Evolutionary conservation across 352 stramenopile genomes (phyloP).

Genomic region (Elongisporangium anandrum): DNA sequence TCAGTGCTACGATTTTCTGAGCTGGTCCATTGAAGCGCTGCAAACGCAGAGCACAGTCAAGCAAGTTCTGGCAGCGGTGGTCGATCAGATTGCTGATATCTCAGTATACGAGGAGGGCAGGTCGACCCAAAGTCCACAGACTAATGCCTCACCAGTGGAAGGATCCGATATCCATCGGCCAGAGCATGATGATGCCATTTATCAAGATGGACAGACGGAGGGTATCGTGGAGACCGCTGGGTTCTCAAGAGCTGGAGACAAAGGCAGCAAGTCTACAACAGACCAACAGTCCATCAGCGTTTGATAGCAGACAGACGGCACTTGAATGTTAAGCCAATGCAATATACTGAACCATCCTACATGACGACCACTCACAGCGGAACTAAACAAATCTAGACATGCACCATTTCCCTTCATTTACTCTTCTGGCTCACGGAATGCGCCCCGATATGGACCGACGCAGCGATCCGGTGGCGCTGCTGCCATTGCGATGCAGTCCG

Average conservation of each 20-base stretch:
- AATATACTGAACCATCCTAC: slow-evolving; percentile 4
- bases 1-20: slow-evolving; percentile 49
- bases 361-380: not conserved
- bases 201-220: no score
- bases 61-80: slow-evolving; percentile 16
- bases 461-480: slow-evolving; percentile 7
- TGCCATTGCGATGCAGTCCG: not conserved
- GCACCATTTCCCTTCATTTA: slow-evolving; percentile 6
- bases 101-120: no score
- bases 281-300: not conserved
- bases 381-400: slow-evolving; percentile 12
- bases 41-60: slow-evolving; percentile 21
- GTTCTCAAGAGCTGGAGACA: no score
- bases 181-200: no score
- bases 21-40: slow-evolving; percentile 30
- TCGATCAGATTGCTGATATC: slow-evolving; percentile 25
- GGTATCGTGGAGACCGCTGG: no score
- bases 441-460: slow-evolving; percentile 29
- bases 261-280: no score
- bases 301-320: not conserved
- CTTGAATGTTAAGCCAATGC: slow-evolving; percentile 5
- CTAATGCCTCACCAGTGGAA: no score
- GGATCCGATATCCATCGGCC: no score
- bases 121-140: no score
- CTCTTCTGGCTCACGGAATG: slow-evolving; percentile 10